Evolutionary conservation across 352 stramenopile species (phyloP), one percentile per base, ranked within the genome.

Genomic region (Pythium insidiosum): DNA sequence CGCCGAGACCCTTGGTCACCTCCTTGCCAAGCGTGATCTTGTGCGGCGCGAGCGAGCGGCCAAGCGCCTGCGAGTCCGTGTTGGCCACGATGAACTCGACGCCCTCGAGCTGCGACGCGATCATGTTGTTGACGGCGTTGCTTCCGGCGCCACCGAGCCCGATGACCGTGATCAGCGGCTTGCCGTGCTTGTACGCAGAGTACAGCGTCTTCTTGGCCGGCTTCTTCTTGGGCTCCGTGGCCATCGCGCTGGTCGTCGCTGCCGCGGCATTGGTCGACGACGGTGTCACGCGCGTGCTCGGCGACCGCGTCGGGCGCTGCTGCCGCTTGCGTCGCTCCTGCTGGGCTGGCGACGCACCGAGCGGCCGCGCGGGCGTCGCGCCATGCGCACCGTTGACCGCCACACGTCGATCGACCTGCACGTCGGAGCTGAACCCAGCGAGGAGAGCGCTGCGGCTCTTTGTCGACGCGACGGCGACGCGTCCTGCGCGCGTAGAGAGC

Each of bases 31-130:
- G 58, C 25, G 72, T 88, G 47, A 94, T 87, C 61, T 90, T 88
- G 48, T 75, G 74, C 19, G 73, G 70, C 23, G 81, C 78, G 23
- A 94, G 52, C 29, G 83, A 92, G 6, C 77, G 60, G n/a, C 67
- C 73, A 6, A 94, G 60, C 5, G 79, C 79, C 57, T 98, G 94
- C 23, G 87, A 95, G 60, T 98, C 94, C 18, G 94, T 98, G 66
- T 98, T 98, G 39, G 96, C 76, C 20, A 94, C 86, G 73, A 97
- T 96, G 58, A 98, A 97, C 63, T 96, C 83, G 18, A 98, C 94
- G 15, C 94, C 81, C 55, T 92, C 77, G 30, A 92, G 63, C 54
- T 92, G 79, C 25, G 77, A 88, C 48, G 79, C 71, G 45, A 94
- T 90, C 81, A 94, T 94, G 50, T 91, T 94, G 72, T 94, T 94